Percentiles rank a stretch among this genome's conserved stretches.
Evolutionary conservation across 1,284 basidiomycete genomes (phyloP).

Genomic region (Trichosporon faecale): DNA sequence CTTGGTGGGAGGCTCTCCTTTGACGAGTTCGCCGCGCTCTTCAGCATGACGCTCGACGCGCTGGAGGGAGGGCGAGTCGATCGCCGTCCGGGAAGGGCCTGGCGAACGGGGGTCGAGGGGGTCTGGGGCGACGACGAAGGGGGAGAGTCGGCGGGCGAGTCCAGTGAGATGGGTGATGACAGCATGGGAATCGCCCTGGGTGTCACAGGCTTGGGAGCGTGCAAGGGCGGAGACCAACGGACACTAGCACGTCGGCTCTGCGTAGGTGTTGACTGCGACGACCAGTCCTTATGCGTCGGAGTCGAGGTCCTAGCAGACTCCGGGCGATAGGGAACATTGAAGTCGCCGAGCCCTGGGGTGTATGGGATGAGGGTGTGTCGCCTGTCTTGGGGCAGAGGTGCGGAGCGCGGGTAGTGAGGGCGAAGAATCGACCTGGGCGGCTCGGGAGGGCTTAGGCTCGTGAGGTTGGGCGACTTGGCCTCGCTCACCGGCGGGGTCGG

Average conservation of each 20-base stretch:
- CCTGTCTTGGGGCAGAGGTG: background rate
- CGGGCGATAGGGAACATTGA: background rate
- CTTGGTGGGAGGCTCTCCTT: background rate
- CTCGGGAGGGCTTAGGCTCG: background rate
- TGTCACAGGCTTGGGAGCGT: background rate
- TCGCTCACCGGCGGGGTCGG: background rate
- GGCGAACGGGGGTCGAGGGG: background rate
- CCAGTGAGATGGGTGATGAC: background rate
- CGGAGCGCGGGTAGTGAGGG: background rate
- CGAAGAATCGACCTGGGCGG: constrained; percentile 1
- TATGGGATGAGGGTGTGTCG: background rate
- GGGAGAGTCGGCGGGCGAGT: background rate
- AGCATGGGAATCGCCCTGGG: background rate
- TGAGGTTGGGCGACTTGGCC: constrained; percentile 5
- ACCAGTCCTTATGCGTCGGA: background rate
- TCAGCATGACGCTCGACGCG: background rate
- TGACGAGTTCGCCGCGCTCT: background rate
- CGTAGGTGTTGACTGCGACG: background rate
- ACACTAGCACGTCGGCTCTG: background rate
- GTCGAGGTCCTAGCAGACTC: constrained; percentile 1
- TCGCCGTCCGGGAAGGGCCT: background rate
- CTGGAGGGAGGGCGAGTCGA: constrained; percentile 13
- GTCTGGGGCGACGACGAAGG: background rate
- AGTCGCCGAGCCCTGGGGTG: background rate
- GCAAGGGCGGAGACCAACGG: background rate